These are phyloP conservation scores for Elongisporangium senticosum DNA, from an alignment of 352 stramenopile species.

Conservation along the genomic window DNA sequence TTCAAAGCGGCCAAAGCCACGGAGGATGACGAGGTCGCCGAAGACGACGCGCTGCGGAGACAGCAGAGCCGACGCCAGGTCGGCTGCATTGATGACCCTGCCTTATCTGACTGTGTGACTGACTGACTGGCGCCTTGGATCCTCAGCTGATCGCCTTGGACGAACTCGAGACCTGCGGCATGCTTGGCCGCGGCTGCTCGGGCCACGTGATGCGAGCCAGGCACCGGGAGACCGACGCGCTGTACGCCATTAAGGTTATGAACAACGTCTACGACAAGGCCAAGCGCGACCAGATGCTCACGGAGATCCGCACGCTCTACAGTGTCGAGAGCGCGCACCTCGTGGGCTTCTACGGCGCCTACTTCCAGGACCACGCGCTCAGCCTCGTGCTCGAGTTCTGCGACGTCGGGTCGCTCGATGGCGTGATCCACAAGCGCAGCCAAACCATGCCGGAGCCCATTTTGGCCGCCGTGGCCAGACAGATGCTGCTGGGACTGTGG, in stretches of 20 bases:
- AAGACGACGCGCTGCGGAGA: slow-evolving; percentile 10
- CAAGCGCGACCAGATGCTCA: slow-evolving; percentile 70
- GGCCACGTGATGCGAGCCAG: slow-evolving; percentile 55
- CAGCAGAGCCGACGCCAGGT: slow-evolving; percentile 9
- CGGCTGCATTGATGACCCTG: neutral
- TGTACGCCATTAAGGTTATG: slow-evolving; percentile 68
- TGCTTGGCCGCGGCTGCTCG: slow-evolving; percentile 59
- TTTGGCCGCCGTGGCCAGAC: slow-evolving; percentile 49
- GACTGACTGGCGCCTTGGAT: neutral
- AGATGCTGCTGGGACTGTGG: slow-evolving; percentile 50
- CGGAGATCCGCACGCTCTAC: slow-evolving; percentile 75
- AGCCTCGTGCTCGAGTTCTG: slow-evolving; percentile 69
- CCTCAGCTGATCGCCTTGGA: slow-evolving; percentile 38
- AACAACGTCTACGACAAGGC: slow-evolving; percentile 76
- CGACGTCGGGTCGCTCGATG: slow-evolving; percentile 53
- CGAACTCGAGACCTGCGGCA: slow-evolving; percentile 37
- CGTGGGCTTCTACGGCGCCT: slow-evolving; percentile 63
- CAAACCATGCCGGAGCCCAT: slow-evolving; percentile 34
- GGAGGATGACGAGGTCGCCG: slow-evolving; percentile 14
- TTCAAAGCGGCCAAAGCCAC: slow-evolving; percentile 18
- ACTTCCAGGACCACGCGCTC: slow-evolving; percentile 67
- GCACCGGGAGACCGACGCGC: slow-evolving; percentile 24
- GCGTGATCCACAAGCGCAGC: slow-evolving; percentile 18
- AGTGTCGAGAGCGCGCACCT: slow-evolving; percentile 60
- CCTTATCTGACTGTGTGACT: neutral